Conservation (phyloP, 129 eudicot genomes). For the Cynara cardunculus region DNA sequence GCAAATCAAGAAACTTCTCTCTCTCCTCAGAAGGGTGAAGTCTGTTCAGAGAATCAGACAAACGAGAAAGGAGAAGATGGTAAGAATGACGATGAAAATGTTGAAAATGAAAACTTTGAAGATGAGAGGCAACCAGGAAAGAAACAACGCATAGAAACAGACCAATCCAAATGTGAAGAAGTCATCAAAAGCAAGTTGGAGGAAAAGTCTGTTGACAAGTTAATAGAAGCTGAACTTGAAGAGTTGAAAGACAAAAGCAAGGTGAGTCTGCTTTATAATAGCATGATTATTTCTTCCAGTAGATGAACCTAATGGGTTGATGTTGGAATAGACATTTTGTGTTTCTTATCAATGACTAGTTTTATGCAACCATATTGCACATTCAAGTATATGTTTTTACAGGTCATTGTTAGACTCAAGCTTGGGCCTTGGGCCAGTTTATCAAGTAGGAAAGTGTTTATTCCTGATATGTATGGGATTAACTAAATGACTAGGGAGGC, state of each 20-base stretch:
- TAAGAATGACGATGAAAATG: constrained; percentile 23
- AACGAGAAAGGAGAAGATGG: constrained; percentile 24
- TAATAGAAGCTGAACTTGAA: constrained; percentile 83
- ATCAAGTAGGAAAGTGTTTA: too few relatives aligned
- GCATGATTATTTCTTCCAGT: neutral
- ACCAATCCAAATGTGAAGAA: constrained; percentile 27
- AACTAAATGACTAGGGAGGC: neutral
- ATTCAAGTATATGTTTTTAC: neutral
- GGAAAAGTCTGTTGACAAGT: constrained; percentile 68
- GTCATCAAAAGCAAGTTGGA: constrained; percentile 28
- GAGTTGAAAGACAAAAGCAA: constrained; percentile 86
- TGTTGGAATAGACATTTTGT: neutral
- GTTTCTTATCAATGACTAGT: neutral
- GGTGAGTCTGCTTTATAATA: constrained; percentile 40
- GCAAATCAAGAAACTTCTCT: constrained; percentile 19
- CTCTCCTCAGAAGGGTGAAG: constrained; percentile 19
- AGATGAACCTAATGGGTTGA: neutral
- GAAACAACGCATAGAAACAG: constrained; percentile 56
- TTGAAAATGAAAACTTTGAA: constrained; percentile 26
- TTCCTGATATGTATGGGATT: neutral
- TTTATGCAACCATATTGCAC: neutral
- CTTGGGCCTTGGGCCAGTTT: neutral
- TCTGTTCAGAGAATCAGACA: constrained; percentile 21
- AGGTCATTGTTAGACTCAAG: neutral
- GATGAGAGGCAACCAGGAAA: constrained; percentile 54